Evolutionary conservation across 2,329 filamentous ascomycete species (phyloP).

Genomic region (Epichloe hybrida): DNA sequence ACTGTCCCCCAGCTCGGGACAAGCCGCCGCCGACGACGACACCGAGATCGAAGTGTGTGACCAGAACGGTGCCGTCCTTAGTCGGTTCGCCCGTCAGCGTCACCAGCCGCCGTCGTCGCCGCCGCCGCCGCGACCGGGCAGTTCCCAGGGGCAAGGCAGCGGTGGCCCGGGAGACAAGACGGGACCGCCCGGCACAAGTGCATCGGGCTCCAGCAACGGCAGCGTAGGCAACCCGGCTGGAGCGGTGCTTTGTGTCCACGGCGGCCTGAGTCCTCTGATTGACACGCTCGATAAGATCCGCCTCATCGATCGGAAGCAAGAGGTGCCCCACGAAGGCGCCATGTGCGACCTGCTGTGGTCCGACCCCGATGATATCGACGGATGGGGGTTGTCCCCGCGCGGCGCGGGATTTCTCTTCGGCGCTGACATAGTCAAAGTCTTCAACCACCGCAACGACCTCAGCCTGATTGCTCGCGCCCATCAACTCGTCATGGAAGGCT

Average conservation of each 20-base stretch:
- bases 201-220: constrained; percentile 54
- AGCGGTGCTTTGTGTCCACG: constrained; percentile 89
- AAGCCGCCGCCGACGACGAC: constrained; percentile 43
- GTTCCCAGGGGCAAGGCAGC: constrained; percentile 9
- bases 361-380: constrained; percentile 94
- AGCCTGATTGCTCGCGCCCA: constrained; percentile 87
- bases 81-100: constrained; percentile 48
- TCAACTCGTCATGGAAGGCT: constrained; percentile 97
- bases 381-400: constrained; percentile 87
- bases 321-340: constrained; percentile 94
- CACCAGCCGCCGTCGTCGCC: constrained; percentile 5
- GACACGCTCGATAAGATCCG: constrained; percentile 94
- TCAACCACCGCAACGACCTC: constrained; percentile 90
- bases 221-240: constrained; percentile 57
- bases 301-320: constrained; percentile 88
- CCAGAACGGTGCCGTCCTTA: constrained; percentile 66
- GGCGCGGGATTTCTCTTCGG: constrained; percentile 95
- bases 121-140: background rate
- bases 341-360: constrained; percentile 99
- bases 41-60: constrained; percentile 91
- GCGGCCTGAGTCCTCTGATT: constrained; percentile 79
- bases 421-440: constrained; percentile 85
- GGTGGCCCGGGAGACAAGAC: constrained; percentile 23
- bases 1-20: constrained; percentile 30
- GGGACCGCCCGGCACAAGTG: constrained; percentile 68